A percentile compares a stretch with the other conserved stretches of the same genome.
Evolutionary conservation across 805 yeast genomes (phyloP).

Genomic region (Starmera dryadoides): DNA sequence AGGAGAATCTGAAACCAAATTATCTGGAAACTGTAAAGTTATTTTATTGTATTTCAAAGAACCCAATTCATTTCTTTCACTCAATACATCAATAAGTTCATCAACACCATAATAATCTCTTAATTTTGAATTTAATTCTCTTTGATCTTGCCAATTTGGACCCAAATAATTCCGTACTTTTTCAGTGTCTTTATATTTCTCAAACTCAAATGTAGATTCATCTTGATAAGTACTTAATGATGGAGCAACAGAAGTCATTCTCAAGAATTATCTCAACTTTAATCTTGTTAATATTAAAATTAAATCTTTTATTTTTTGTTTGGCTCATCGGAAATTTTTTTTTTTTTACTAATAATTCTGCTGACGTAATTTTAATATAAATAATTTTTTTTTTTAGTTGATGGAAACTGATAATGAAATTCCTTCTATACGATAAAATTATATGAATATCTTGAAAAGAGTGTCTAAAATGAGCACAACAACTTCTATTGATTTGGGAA

Average conservation of each 20-base stretch:
- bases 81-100: constrained; percentile 35
- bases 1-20: constrained; percentile 70
- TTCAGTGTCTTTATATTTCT: constrained; percentile 26
- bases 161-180: constrained; percentile 24
- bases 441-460: background rate
- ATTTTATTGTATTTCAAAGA: constrained; percentile 36
- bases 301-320: background rate
- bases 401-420: background rate
- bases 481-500: constrained; percentile 43
- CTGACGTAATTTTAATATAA: too few species aligned
- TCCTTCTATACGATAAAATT: too few species aligned
- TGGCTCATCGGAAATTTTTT: background rate
- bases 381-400: too few species aligned
- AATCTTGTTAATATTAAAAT: background rate
- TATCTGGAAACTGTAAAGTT: constrained; percentile 89
- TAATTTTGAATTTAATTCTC: constrained; percentile 27
- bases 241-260: constrained; percentile 42
- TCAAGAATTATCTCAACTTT: background rate
- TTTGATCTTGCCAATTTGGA: constrained; percentile 13
- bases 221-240: constrained; percentile 70
- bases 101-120: constrained; percentile 48
- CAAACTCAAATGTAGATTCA: constrained; percentile 45
- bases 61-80: constrained; percentile 21
- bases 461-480: background rate
- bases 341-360: background rate